Percentiles rank a stretch among this genome's conserved stretches.
Evolutionary conservation across 495 filamentous ascomycete genomes (phyloP).

Genomic region (Penicillium malachiteum): DNA sequence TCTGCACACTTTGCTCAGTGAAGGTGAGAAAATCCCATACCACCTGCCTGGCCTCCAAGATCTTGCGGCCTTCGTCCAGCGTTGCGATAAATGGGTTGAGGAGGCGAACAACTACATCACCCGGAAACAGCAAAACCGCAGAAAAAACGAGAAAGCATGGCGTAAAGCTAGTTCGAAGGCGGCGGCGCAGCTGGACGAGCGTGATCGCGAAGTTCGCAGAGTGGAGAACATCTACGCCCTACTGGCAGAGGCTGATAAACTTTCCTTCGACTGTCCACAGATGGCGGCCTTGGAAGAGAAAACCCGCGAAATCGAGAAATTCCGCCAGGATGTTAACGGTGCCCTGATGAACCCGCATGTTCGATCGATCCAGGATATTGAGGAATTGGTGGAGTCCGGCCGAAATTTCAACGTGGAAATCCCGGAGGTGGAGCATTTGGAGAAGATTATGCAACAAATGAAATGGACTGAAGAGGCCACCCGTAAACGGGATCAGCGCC

Average conservation of each 20-base stretch:
- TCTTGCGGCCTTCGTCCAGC: constrained; percentile 86
- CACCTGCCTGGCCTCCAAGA: constrained; percentile 79
- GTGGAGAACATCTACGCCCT: constrained; percentile 86
- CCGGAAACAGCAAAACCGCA: constrained; percentile 95
- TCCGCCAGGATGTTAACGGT: constrained; percentile 72
- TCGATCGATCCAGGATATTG: constrained; percentile 69
- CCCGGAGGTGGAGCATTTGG: constrained; percentile 83
- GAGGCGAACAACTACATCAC: constrained; percentile 96
- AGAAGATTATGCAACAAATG: constrained; percentile 76
- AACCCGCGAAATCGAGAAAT: constrained; percentile 80
- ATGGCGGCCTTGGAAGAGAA: constrained; percentile 85
- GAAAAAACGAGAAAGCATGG: constrained; percentile 95
- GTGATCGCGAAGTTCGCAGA: constrained; percentile 83
- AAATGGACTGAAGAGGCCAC: constrained; percentile 83
- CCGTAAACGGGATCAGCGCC: constrained; percentile 56
- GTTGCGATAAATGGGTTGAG: constrained; percentile 97
- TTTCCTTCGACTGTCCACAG: constrained; percentile 94
- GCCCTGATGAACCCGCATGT: constrained; percentile 62
- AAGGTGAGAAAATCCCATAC: constrained; percentile 97
- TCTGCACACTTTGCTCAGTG: constrained; percentile 78
- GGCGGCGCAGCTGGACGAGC: constrained; percentile 82
- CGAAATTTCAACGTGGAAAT: constrained; percentile 92
- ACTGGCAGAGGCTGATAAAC: constrained; percentile 77
- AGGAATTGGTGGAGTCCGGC: constrained; percentile 84
- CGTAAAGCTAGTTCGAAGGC: constrained; percentile 73